Conservation (phyloP, 306 rosid genomes). For the Sindora glabra region DNA sequence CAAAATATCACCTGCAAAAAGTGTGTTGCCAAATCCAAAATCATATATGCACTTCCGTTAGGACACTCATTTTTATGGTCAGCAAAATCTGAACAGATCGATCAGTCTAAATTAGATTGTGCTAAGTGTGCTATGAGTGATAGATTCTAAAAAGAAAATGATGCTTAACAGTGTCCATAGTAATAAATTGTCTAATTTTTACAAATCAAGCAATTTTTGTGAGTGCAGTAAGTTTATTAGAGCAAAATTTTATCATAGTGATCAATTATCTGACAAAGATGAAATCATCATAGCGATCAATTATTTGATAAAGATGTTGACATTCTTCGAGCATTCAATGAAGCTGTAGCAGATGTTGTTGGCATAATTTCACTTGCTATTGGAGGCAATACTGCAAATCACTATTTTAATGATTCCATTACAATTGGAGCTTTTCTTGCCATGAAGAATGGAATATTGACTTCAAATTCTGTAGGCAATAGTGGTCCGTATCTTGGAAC, state of each 20-base stretch:
- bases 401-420: constrained; percentile 11
- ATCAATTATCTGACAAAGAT: background rate
- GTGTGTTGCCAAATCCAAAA: no score
- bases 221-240: constrained; percentile 29
- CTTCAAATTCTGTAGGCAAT: constrained; percentile 33
- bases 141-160: no score
- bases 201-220: background rate
- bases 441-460: constrained; percentile 22
- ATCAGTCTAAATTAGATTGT: no score
- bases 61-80: no score
- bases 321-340: constrained; percentile 28
- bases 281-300: constrained; percentile 18
- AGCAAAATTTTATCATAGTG: constrained; percentile 22
- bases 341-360: constrained; percentile 35
- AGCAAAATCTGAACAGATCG: no score
- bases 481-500: constrained; percentile 5
- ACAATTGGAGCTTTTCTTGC: constrained; percentile 46
- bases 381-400: background rate
- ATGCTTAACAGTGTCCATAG: background rate
- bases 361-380: constrained; percentile 29
- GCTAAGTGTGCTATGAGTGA: no score
- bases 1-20: constrained; percentile 25
- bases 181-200: background rate
- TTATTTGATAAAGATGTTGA: background rate
- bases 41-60: no score